Conservation (phyloP, 2,329 filamentous ascomycete species). For the Talaromyces sp. region DNA sequence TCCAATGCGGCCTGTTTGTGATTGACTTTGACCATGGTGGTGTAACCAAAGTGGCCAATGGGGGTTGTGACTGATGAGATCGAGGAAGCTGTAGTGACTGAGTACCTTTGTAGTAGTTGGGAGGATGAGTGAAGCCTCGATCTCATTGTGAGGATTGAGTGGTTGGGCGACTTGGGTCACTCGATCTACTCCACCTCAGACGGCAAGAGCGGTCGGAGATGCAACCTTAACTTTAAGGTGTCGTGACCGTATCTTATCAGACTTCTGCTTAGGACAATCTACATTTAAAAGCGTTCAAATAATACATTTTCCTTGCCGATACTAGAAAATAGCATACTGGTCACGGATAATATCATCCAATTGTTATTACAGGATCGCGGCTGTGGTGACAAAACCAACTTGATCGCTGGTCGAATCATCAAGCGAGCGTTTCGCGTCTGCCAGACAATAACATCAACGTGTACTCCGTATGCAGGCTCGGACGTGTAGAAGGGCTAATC, state of each 20-base stretch:
- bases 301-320: too few species aligned
- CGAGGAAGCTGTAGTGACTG: neutral
- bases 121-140: neutral
- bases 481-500: conserved; percentile 2
- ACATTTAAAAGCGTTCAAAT: too few species aligned
- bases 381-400: neutral
- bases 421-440: conserved; percentile 15
- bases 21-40: conserved; percentile 25
- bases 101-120: neutral
- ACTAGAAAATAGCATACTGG: too few species aligned
- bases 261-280: neutral
- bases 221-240: conserved; percentile 4
- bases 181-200: neutral
- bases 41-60: neutral
- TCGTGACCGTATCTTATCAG: neutral
- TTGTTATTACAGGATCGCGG: neutral
- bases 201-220: neutral
- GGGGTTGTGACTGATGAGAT: neutral
- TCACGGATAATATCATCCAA: neutral
- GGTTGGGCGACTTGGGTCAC: too few species aligned
- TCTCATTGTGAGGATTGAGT: neutral
- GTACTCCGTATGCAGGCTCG: neutral
- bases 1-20: conserved; percentile 58
- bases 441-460: conserved; percentile 14
- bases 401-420: conserved; percentile 16